phyloP scores from a whole-genome alignment of 495 filamentous ascomycete species.

The Lophiotrema nucula region DNA sequence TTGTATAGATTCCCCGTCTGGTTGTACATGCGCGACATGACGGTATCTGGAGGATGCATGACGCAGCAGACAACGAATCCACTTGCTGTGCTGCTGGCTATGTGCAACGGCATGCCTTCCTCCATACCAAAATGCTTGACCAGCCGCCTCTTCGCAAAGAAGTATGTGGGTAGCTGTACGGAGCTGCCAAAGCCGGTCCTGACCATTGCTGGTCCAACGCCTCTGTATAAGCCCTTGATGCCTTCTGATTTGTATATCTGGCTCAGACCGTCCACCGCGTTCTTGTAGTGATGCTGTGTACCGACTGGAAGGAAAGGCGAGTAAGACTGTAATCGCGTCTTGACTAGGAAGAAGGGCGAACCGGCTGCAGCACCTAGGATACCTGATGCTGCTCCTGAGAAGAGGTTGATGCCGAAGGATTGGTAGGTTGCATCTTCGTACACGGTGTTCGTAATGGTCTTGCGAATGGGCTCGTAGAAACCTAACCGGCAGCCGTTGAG shows the following conservation, averaged over 20 bases:
- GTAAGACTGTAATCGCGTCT: slow-evolving; percentile 92
- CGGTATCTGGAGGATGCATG: slow-evolving; percentile 98
- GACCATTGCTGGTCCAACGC: slow-evolving; percentile 93
- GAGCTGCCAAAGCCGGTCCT: slow-evolving; percentile 92
- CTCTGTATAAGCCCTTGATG: slow-evolving; percentile 77
- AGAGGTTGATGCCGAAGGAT: slow-evolving; percentile 86
- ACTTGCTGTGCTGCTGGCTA: slow-evolving; percentile 83
- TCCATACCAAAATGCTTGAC: slow-evolving; percentile 78
- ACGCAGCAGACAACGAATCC: slow-evolving; percentile 96
- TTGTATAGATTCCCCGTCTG: slow-evolving; percentile 95
- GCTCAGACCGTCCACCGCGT: slow-evolving; percentile 75
- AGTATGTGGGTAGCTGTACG: slow-evolving; percentile 96
- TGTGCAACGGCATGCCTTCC: slow-evolving; percentile 85
- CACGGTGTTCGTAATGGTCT: slow-evolving; percentile 54
- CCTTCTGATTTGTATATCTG: slow-evolving; percentile 80
- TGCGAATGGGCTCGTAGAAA: slow-evolving; percentile 94
- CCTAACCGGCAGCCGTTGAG: slow-evolving; percentile 95
- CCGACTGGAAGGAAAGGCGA: slow-evolving; percentile 93
- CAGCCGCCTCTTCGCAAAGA: slow-evolving; percentile 89
- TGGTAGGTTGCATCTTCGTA: slow-evolving; percentile 72
- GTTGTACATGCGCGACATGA: slow-evolving; percentile 99
- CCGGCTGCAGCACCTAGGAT: slow-evolving; percentile 87
- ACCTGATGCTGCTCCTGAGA: slow-evolving; percentile 82
- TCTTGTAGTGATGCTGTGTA: slow-evolving; percentile 89
- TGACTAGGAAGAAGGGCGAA: slow-evolving; percentile 97